Conservation (phyloP, 768 basidiomycete genomes). For the Rhodotorula paludigena region DNA sequence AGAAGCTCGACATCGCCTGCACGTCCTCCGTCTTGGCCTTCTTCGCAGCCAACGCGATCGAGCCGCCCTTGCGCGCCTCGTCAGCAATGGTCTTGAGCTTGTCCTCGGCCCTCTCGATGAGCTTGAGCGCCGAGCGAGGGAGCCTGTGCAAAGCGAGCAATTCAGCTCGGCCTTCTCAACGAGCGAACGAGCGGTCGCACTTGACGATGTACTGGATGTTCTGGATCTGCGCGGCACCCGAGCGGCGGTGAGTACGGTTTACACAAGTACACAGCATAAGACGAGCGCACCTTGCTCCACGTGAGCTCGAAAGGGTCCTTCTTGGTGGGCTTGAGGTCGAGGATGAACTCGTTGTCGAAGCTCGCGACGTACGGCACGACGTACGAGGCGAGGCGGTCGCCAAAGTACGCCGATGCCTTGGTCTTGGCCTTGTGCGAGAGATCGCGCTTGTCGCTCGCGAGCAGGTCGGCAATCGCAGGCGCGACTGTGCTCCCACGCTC, state of each 20-base stretch:
- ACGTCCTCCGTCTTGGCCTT: neutral
- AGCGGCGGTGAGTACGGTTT: neutral
- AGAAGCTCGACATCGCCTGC: neutral
- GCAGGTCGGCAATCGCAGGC: neutral
- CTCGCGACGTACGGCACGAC: conserved; percentile 6
- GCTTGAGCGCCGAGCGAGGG: neutral
- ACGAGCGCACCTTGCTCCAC: neutral
- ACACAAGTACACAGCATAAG: no score
- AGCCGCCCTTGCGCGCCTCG: neutral
- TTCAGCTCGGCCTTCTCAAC: neutral
- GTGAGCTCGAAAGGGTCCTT: neutral
- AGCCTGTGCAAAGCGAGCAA: neutral
- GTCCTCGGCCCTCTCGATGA: neutral
- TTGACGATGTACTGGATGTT: conserved; percentile 22
- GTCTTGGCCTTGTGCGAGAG: neutral
- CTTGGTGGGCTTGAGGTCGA: conserved; percentile 6
- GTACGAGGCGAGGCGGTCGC: neutral
- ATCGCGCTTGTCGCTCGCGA: neutral
- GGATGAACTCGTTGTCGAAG: conserved; percentile 14
- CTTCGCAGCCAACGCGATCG: neutral
- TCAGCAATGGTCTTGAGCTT: neutral
- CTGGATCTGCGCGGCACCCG: neutral
- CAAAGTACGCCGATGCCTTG: conserved; percentile 5
- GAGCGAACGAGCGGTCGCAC: neutral
- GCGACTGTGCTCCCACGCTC: neutral